Conservation (phyloP, 805 yeast species). For the Vanderwaltozyma verrucispora region DNA sequence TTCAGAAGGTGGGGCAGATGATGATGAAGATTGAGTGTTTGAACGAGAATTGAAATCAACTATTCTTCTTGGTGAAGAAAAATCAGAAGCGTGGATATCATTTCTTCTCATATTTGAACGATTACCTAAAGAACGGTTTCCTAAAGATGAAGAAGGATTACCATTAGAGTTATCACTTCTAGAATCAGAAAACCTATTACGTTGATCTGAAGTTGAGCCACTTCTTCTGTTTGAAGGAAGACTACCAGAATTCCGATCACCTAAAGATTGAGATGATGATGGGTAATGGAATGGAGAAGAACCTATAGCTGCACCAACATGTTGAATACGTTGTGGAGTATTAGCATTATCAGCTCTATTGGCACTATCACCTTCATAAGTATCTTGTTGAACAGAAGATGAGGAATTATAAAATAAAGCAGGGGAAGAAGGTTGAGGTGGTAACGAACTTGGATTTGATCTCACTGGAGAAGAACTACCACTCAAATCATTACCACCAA, state of each 20-base stretch:
- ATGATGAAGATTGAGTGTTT: constrained; percentile 20
- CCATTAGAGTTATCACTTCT: constrained; percentile 35
- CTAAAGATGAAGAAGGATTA: constrained; percentile 14
- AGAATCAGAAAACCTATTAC: constrained; percentile 30
- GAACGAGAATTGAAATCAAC: constrained; percentile 36
- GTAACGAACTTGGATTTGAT: constrained; percentile 28
- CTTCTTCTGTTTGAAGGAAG: constrained; percentile 10
- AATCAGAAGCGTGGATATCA: constrained; percentile 64
- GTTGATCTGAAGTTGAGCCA: constrained; percentile 12
- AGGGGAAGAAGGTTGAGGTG: constrained; percentile 30
- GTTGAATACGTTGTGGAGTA: not conserved
- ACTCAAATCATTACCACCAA: not conserved
- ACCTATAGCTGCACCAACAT: constrained; percentile 19
- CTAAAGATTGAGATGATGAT: constrained; percentile 25
- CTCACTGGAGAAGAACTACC: constrained; percentile 26
- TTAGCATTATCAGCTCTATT: constrained; percentile 3
- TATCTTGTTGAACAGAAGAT: constrained; percentile 25
- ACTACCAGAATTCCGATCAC: constrained; percentile 22
- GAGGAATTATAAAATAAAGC: constrained; percentile 25
- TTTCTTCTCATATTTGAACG: constrained; percentile 55
- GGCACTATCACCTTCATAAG: constrained; percentile 17
- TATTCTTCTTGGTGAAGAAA: constrained; percentile 64
- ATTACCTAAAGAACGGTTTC: constrained; percentile 25
- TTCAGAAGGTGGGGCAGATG: constrained; percentile 26
- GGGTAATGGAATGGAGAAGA: constrained; percentile 40